These are phyloP conservation scores for Tuber melanosporum DNA, from an alignment of 495 filamentous ascomycete genomes.

Conservation along the genomic window DNA sequence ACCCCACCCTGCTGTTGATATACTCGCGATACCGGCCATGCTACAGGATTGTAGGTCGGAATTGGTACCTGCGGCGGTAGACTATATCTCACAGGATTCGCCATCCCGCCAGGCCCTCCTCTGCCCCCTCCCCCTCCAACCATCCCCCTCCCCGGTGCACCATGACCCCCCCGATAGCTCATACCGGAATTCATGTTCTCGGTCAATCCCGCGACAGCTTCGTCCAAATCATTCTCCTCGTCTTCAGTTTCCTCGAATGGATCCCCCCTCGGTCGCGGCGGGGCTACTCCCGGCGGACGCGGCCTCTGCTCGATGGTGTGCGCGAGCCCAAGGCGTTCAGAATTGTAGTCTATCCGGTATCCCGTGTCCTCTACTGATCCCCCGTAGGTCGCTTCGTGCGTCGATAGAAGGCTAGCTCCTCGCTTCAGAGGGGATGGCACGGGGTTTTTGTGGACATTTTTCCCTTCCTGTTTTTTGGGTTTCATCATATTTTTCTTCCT, in stretches of 20 bases:
- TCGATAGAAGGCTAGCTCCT: neutral
- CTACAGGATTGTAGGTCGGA: neutral
- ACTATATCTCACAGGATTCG: neutral
- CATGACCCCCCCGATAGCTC: neutral
- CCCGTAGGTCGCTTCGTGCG: neutral
- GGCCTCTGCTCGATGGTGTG: neutral
- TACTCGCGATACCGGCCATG: neutral
- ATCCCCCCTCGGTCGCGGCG: neutral
- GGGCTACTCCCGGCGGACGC: neutral
- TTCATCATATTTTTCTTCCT: neutral
- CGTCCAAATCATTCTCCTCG: slow-evolving; percentile 1
- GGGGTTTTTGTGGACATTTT: neutral
- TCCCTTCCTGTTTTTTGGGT: neutral
- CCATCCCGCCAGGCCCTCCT: neutral
- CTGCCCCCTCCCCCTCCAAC: neutral
- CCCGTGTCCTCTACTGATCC: neutral
- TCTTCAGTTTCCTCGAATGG: neutral
- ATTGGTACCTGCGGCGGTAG: neutral
- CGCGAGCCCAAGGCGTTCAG: neutral
- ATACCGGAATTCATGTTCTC: neutral
- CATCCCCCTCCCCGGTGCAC: neutral
- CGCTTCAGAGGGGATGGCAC: neutral
- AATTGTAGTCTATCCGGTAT: slow-evolving; percentile 1
- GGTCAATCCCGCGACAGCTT: neutral
- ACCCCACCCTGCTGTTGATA: neutral